These are phyloP conservation scores for Elsinoe ampelina DNA, from an alignment of 2,329 filamentous ascomycete genomes.

Conservation along the genomic window DNA sequence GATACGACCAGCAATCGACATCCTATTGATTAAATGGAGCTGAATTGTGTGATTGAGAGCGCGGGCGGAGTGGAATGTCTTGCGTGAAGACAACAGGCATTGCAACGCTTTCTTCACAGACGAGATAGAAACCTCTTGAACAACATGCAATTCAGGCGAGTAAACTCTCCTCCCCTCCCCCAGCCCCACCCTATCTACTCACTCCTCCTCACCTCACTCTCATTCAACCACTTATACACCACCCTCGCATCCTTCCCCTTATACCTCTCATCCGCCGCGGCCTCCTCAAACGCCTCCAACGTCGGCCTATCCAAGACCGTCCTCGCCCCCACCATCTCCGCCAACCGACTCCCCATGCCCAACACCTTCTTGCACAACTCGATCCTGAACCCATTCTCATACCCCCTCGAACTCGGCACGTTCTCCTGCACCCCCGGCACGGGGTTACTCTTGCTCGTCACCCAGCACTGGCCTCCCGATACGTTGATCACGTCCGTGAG, in stretches of 20 bases:
- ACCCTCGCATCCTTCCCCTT: conserved; percentile 13
- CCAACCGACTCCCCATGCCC: conserved; percentile 27
- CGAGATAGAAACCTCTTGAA: no score
- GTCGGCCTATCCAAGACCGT: conserved; percentile 21
- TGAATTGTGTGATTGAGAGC: no score
- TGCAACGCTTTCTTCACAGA: no score
- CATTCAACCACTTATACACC: conserved; percentile 15
- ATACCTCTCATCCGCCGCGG: conserved; percentile 8
- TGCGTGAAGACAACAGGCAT: no score
- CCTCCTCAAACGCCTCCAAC: conserved; percentile 11
- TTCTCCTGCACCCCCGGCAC: conserved; percentile 28
- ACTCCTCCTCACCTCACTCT: conserved; percentile 11
- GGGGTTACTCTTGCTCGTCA: conserved; percentile 23
- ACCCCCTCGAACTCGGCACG: conserved; percentile 31
- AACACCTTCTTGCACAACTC: conserved; percentile 29
- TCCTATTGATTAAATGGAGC: no score
- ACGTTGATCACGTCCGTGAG: conserved; percentile 23
- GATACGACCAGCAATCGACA: no score
- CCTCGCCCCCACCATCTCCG: conserved; percentile 28
- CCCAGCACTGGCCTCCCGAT: conserved; percentile 23
- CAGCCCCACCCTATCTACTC: not conserved
- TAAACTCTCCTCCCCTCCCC: not conserved
- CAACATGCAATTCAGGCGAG: no score
- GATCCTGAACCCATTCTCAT: conserved; percentile 31
- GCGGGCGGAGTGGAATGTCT: no score